Evolutionary conservation across 768 basidiomycete species (phyloP), one percentile per base, ranked within the genome.

Genomic region (Termitomyces sp.): DNA sequence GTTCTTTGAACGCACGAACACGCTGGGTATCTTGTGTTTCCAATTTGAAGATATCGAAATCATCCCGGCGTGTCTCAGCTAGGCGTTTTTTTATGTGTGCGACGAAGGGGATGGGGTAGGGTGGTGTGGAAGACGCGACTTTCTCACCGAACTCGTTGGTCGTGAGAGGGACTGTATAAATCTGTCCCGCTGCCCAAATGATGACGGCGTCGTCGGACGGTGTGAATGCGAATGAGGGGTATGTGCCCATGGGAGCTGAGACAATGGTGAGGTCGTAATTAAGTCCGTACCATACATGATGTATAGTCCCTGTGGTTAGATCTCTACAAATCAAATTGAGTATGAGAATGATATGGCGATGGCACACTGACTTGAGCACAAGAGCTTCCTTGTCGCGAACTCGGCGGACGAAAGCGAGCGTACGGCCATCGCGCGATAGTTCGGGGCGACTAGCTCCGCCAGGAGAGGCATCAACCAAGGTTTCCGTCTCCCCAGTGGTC

Each of bases 161-260:
- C 5, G 74, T 64, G 33, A 90, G 73, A 16, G 89, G 88, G 12
- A 91, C 78, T 15, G 75, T 77, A 69, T 85, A 83, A 28, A 91
- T 89, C 60, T 88, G 82, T 2, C 89, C 89, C 1, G 86, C 82
- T 4, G 89, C 87, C 89, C 89, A 91, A 59, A 91, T 86, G 63
- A 91, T 78, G 56, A 91, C 73, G 1, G 82, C 85, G 59, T 81
- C 77, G 62, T 84, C 83, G 18, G 75, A 71, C 0, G 85, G 86
- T 0, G 85, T 80, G 71, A 91, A 91, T 9, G 89, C 79, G 67
- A 88, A 91, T 1, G 88, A 86, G 0, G 89, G 90, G 65, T 91
- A 91, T 44, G 89, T 91, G 12, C 89, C 88, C 88, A 90, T 90
- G 0, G 90, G 89, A 15, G 89, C 87, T 9, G 84, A 89, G 55